Percentiles rank a stretch among this genome's conserved stretches.
Conservation (phyloP, 2,329 filamentous ascomycete species). For the Paecilomyces variotii region DNA sequence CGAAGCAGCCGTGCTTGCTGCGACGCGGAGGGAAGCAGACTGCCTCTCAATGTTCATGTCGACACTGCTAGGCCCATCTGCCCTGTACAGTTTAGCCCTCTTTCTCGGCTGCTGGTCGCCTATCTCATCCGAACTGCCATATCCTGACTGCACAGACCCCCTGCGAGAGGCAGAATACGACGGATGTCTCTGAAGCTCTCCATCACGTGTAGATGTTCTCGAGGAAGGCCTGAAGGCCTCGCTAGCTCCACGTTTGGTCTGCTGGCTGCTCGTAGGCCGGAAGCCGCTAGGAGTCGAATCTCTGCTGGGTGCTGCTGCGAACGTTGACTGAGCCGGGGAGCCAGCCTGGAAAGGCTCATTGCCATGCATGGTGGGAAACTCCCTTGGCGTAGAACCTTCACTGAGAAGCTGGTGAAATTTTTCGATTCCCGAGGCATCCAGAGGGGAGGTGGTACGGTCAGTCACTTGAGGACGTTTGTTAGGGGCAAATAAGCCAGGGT, state of each 20-base stretch:
- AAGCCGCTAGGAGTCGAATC: slow-evolving; percentile 29
- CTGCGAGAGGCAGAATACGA: slow-evolving; percentile 19
- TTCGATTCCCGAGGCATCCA: slow-evolving; percentile 37
- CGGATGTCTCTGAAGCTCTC: slow-evolving; percentile 20
- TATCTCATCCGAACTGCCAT: slow-evolving; percentile 65
- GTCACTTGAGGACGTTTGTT: slow-evolving; percentile 15
- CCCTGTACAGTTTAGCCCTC: slow-evolving; percentile 67
- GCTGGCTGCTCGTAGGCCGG: slow-evolving; percentile 14
- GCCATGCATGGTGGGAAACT: slow-evolving; percentile 23
- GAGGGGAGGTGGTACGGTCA: slow-evolving; percentile 23
- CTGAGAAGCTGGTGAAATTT: slow-evolving; percentile 37
- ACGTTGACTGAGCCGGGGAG: slow-evolving; percentile 31
- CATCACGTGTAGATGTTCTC: slow-evolving; percentile 46
- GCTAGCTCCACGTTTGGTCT: slow-evolving; percentile 25
- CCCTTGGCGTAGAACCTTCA: slow-evolving; percentile 36
- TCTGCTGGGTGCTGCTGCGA: slow-evolving; percentile 25
- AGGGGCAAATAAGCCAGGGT: slow-evolving; percentile 42
- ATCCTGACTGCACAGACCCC: slow-evolving; percentile 45
- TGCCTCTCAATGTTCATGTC: slow-evolving; percentile 60
- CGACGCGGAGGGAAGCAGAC: slow-evolving; percentile 76
- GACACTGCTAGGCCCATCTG: slow-evolving; percentile 62
- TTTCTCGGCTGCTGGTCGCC: slow-evolving; percentile 59
- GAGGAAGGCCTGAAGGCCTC: slow-evolving; percentile 53
- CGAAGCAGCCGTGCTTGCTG: slow-evolving; percentile 82
- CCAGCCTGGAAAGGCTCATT: slow-evolving; percentile 26